Percentiles rank a stretch among this genome's conserved stretches.
Conservation (phyloP, 2,329 filamentous ascomycete species). For the Monilinia laxa region DNA sequence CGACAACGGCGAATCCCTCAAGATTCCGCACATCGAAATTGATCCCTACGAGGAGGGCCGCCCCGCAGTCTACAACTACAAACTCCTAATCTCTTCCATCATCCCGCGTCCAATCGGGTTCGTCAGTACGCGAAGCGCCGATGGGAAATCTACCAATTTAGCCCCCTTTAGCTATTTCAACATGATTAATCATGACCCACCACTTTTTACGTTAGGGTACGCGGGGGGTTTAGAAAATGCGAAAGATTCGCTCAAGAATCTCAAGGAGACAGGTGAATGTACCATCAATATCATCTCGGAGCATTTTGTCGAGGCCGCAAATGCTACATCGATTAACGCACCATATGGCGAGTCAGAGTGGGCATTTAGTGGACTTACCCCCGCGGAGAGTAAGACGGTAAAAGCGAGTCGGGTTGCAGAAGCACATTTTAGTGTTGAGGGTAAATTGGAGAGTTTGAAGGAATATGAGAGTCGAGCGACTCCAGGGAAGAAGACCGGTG, state of each 20-base stretch:
- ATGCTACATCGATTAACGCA: slow-evolving; percentile 74
- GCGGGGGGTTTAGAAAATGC: slow-evolving; percentile 48
- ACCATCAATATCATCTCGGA: slow-evolving; percentile 86
- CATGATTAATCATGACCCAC: slow-evolving; percentile 81
- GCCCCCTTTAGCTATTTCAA: slow-evolving; percentile 88
- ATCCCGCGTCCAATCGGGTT: slow-evolving; percentile 78
- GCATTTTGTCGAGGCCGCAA: slow-evolving; percentile 83
- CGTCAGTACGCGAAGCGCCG: slow-evolving; percentile 54
- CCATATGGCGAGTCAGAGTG: slow-evolving; percentile 78
- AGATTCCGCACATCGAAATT: slow-evolving; percentile 67
- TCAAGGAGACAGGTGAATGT: slow-evolving; percentile 71
- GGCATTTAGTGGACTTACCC: slow-evolving; percentile 73
- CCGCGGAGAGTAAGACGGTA: slow-evolving; percentile 64
- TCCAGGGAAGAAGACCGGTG: slow-evolving; percentile 72
- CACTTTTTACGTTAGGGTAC: slow-evolving; percentile 68
- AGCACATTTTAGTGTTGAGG: slow-evolving; percentile 80
- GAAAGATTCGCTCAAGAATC: slow-evolving; percentile 78
- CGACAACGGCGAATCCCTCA: slow-evolving; percentile 46
- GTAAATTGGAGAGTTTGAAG: slow-evolving; percentile 67
- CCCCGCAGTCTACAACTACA: slow-evolving; percentile 75
- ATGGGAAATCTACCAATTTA: slow-evolving; percentile 70
- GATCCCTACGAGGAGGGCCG: slow-evolving; percentile 75
- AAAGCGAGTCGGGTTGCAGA: slow-evolving; percentile 73
- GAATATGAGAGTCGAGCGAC: slow-evolving; percentile 74
- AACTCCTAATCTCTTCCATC: slow-evolving; percentile 80